Base-by-base conservation (phyloP, 495 filamentous ascomycete genomes). In the Elaphomyces granulatus region DNA sequence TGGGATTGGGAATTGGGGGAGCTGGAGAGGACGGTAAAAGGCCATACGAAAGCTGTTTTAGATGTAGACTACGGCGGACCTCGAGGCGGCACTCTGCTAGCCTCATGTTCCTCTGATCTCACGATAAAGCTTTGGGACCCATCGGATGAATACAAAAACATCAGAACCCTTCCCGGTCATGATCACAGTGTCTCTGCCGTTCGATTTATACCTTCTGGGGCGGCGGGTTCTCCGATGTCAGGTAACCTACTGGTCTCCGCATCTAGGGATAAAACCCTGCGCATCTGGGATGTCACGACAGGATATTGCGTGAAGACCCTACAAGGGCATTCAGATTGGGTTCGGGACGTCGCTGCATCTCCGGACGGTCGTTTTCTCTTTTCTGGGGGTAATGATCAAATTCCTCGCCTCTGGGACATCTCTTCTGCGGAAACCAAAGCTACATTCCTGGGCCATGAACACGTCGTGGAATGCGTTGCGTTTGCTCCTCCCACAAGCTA, bases 1-100 rank as follows among this genome's bases (percentile, higher is more conserved):
- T 98, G 90, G 90, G 90, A 95, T 51, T 95, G 86, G 84, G 90
- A 98, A 48, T 63, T 94, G 14, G 90, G 90, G 15, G 88, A 95
- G 55, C 69, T 94, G 7, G 88, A 95, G 52, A 61, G 80, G 19
- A 96, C 90, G 0, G 69, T 95, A 32, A 95, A 95, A 51, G 87
- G 87, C 1, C 90, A 98, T 54, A 94, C 84, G 2, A 92, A 84
- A 52, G 75, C 81, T 4, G 87, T 96, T 2, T 53, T 90, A 12
- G 87, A 90, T 52, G 74, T 94, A 35, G 90, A 95, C 49, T 96
- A 81, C 60, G 88, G 90, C 12, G 90, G 88, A 0, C 87, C 85
- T 1, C 72, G 82, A 46, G 84, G 83, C 30, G 80, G 80, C 16
- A 86, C 81, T 12, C 71, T 98, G 23, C 73, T 98, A 32, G 90